A percentile compares a stretch with the other conserved stretches of the same genome.
phyloP scores from a whole-genome alignment of 805 yeast genomes.

The Yarrowia yakushimensis region DNA sequence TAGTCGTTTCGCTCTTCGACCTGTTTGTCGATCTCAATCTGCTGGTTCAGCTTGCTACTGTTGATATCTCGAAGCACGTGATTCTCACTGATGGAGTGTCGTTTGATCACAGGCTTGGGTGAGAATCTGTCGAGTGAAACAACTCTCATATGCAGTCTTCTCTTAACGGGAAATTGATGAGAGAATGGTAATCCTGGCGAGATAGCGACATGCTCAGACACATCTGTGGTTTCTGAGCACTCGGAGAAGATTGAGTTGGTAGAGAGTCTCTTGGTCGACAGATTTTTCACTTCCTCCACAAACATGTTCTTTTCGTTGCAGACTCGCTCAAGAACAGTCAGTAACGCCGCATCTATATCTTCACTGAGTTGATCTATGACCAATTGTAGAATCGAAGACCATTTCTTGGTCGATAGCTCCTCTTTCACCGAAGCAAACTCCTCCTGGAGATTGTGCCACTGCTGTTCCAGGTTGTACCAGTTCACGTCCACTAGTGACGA shows the following conservation, averaged over 20 bases:
- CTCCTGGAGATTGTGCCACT: slow-evolving; percentile 25
- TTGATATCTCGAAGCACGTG: background rate
- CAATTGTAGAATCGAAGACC: slow-evolving; percentile 28
- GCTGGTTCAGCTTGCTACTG: slow-evolving; percentile 6
- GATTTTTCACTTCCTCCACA: background rate
- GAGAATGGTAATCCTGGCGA: background rate
- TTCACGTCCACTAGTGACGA: slow-evolving; percentile 26
- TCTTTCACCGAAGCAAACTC: slow-evolving; percentile 29
- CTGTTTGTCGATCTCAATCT: background rate
- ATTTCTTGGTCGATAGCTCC: slow-evolving; percentile 30
- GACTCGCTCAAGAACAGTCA: background rate
- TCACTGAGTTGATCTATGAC: slow-evolving; percentile 4
- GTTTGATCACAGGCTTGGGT: slow-evolving; percentile 15
- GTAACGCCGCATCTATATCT: background rate
- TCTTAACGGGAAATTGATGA: background rate
- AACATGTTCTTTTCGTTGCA: slow-evolving; percentile 3
- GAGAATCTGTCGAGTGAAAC: slow-evolving; percentile 12
- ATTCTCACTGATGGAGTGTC: slow-evolving; percentile 4
- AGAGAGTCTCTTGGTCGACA: slow-evolving; percentile 1
- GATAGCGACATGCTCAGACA: background rate
- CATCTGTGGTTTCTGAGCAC: slow-evolving; percentile 7
- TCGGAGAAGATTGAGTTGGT: slow-evolving; percentile 16
- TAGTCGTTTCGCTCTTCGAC: background rate
- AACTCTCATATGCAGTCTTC: slow-evolving; percentile 17
- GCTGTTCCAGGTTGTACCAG: slow-evolving; percentile 27